Conservation (phyloP, 2,329 filamentous ascomycete genomes). For the Coniochaeta prunicola region DNA sequence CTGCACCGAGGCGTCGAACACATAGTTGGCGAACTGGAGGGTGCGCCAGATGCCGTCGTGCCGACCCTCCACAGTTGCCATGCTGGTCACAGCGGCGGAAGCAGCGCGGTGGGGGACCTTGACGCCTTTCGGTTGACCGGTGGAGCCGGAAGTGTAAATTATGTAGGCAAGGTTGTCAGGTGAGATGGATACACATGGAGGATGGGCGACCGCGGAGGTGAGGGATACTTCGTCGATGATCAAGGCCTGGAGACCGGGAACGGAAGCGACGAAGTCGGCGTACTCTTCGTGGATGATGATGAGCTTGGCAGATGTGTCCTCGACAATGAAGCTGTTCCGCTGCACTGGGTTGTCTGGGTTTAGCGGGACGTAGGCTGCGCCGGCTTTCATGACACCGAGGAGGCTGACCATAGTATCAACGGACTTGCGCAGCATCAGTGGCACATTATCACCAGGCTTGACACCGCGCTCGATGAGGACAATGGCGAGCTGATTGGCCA, state of each 20-base stretch:
- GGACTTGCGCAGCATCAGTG: constrained; percentile 5
- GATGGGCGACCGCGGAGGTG: not conserved
- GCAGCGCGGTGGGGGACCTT: constrained; percentile 5
- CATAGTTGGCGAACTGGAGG: constrained; percentile 9
- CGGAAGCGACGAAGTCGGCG: not conserved
- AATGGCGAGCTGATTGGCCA: constrained; percentile 4
- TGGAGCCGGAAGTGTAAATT: constrained; percentile 7
- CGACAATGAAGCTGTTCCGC: constrained; percentile 7
- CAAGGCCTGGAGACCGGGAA: not conserved
- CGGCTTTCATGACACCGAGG: not conserved
- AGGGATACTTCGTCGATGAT: not conserved
- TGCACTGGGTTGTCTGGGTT: constrained; percentile 14
- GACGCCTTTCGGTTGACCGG: constrained; percentile 10
- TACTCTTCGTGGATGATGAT: constrained; percentile 6
- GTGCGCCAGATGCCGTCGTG: constrained; percentile 1
- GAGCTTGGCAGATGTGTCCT: not conserved
- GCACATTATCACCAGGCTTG: constrained; percentile 1
- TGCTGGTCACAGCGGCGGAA: constrained; percentile 11
- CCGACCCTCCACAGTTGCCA: constrained; percentile 5
- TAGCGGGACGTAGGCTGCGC: constrained; percentile 3
- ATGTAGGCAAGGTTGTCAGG: constrained; percentile 5
- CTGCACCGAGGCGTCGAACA: constrained; percentile 7
- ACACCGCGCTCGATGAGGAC: constrained; percentile 2
- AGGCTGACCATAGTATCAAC: not conserved
- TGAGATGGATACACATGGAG: not conserved